phyloP scores from a whole-genome alignment of 306 rosid genomes.

The Cyclanthera cordifolia region DNA sequence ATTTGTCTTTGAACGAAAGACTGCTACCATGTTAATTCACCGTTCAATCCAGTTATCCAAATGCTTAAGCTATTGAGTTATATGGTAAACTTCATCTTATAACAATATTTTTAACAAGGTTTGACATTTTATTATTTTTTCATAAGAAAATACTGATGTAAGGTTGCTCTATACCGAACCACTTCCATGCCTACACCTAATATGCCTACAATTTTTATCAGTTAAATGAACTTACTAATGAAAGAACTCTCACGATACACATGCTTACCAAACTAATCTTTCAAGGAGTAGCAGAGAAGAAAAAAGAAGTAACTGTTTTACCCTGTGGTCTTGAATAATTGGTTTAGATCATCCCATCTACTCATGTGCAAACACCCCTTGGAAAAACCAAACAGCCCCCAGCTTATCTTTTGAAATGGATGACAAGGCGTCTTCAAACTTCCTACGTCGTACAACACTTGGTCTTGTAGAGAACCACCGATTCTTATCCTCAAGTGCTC shows the following conservation, averaged over 20 bases:
- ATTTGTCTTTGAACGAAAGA: neutral
- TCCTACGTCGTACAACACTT: constrained; percentile 62
- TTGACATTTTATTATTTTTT: no score
- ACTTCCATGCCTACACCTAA: no score
- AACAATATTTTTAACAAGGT: no score
- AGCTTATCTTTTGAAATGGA: constrained; percentile 54
- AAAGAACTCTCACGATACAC: neutral
- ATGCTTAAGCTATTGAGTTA: no score
- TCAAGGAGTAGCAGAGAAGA: neutral
- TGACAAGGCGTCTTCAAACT: constrained; percentile 55
- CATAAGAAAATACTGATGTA: no score
- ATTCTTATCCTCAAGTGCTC: constrained; percentile 79
- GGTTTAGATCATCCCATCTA: constrained; percentile 90
- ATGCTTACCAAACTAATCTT: neutral
- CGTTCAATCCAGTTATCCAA: neutral
- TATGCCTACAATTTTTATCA: neutral
- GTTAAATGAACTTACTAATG: neutral
- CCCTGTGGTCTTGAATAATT: constrained; percentile 37
- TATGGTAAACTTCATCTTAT: neutral
- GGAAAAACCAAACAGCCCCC: constrained; percentile 76
- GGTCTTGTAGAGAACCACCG: constrained; percentile 96
- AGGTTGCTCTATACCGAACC: no score
- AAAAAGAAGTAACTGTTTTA: neutral
- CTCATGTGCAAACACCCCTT: constrained; percentile 78
- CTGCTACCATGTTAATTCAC: neutral